Base-by-base conservation (phyloP, 169 alveolate genomes). In the Eimeria maxima region DNA sequence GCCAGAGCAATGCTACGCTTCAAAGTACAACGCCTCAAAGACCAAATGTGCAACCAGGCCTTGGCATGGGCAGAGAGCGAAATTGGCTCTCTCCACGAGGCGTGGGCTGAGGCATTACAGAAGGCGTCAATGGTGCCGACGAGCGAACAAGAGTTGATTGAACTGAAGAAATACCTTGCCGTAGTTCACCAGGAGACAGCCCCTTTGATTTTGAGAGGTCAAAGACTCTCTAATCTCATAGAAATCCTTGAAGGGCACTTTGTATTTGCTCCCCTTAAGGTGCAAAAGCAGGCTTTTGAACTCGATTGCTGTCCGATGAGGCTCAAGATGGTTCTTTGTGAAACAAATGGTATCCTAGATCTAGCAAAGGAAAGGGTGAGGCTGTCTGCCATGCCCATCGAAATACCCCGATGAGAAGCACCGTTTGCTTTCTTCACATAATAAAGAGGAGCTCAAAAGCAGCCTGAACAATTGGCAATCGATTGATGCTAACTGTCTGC, bases 291-390 rank as follows among this genome's bases (percentile, higher is more conserved):
- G 67, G 83, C 83, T 3, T 87, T 87, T 60, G 94, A 87, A 87
- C 71, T 87, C 18, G 94, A 87, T 38, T 87, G 94, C 53, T 87
- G 80, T 65, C 65, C 83, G 18, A 33, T 87, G 94, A 87, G 63
- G 45, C 94, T 87, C 45, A 87, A 87, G 94, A 65, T 87, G 94
- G 78, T 67, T 45, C 83, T 87, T 38, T 60, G 94, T 6, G 96
- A 92, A 47, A 80, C 96, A 22, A 78, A 47, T 29, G 84, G 92
- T 53, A 92, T 92, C 27, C 92, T 92, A n/a, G 96, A 92, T 10
- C 24, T 76, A 47, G 96, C 92, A 29, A 78, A 78, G 45, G 92
- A 73, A 45, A 83, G 96, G 81, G 96, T 92, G 47, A 55, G 83
- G 69, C 60, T 10, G 47, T 10, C 33, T 42, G 4, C 8, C 45